Evolutionary conservation across 1,284 basidiomycete species (phyloP).

Genomic region (Rhodotorula sp.): DNA sequence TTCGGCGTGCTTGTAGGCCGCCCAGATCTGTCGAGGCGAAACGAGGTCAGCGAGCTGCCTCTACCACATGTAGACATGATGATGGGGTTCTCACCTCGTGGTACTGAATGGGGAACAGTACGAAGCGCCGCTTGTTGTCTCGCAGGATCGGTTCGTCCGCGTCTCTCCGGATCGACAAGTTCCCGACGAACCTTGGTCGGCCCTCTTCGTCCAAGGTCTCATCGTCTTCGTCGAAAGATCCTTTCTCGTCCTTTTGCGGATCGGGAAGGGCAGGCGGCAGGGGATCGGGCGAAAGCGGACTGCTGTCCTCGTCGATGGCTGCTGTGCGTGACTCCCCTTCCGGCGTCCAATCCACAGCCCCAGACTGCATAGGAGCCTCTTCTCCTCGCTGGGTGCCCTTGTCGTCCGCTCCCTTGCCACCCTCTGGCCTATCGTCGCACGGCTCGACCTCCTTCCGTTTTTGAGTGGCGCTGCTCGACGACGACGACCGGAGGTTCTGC

Average conservation of each 20-base stretch:
- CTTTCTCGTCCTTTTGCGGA: background rate
- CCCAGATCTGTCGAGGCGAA: conserved; percentile 43
- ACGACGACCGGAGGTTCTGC: background rate
- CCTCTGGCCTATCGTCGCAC: background rate
- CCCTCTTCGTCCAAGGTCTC: background rate
- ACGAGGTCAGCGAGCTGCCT: background rate
- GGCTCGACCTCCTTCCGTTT: background rate
- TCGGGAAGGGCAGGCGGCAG: background rate
- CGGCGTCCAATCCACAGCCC: no score
- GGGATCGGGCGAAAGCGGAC: background rate
- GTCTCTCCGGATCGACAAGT: conserved; percentile 43
- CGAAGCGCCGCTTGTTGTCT: conserved; percentile 44
- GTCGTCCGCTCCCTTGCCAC: background rate
- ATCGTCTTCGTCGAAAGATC: background rate
- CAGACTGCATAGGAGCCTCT: background rate
- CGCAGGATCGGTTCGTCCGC: conserved; percentile 45
- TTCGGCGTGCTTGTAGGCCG: conserved; percentile 47
- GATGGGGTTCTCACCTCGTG: conserved; percentile 41
- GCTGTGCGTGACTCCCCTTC: no score
- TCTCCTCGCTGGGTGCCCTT: background rate
- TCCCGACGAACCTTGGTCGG: conserved; percentile 42
- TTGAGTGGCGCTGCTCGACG: background rate
- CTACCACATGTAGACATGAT: no score
- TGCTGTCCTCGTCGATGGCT: background rate
- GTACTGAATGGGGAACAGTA: conserved; percentile 49